Evolutionary conservation across 2,329 filamentous ascomycete genomes (phyloP).

Genomic region (Talaromyces sp.): DNA sequence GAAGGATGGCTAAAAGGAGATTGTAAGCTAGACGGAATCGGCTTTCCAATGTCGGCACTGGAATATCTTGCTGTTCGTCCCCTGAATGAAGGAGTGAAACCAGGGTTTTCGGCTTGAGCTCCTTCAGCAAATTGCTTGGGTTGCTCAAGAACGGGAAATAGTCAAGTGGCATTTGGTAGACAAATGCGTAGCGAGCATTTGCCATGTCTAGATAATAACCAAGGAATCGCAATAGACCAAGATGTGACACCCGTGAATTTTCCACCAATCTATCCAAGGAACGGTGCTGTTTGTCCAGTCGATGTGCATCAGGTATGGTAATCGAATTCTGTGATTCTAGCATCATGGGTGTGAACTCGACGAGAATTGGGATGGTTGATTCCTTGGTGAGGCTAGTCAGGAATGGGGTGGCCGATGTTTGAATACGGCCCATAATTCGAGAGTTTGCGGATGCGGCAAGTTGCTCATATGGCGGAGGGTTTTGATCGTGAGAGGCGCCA

Average conservation of each 20-base stretch:
- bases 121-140: conserved; percentile 31
- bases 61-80: conserved; percentile 35
- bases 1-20: conserved; percentile 52
- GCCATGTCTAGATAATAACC: conserved; percentile 55
- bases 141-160: conserved; percentile 40
- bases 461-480: conserved; percentile 38
- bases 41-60: conserved; percentile 55
- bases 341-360: conserved; percentile 39
- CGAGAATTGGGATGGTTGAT: conserved; percentile 34
- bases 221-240: conserved; percentile 39
- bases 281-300: conserved; percentile 32
- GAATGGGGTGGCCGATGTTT: conserved; percentile 32
- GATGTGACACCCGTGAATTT: conserved; percentile 37
- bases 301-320: conserved; percentile 22
- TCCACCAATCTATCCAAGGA: conserved; percentile 37
- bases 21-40: conserved; percentile 59
- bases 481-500: conserved; percentile 34
- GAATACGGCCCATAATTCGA: conserved; percentile 35
- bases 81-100: conserved; percentile 39
- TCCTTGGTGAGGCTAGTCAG: conserved; percentile 25
- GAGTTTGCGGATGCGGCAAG: conserved; percentile 39
- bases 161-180: conserved; percentile 54
- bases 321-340: conserved; percentile 27
- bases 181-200: conserved; percentile 53
- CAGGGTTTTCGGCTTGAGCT: conserved; percentile 35